A percentile compares a stretch with the other conserved stretches of the same genome.
Evolutionary conservation across 2,329 filamentous ascomycete species (phyloP).

Genomic region (Fusarium sp.): DNA sequence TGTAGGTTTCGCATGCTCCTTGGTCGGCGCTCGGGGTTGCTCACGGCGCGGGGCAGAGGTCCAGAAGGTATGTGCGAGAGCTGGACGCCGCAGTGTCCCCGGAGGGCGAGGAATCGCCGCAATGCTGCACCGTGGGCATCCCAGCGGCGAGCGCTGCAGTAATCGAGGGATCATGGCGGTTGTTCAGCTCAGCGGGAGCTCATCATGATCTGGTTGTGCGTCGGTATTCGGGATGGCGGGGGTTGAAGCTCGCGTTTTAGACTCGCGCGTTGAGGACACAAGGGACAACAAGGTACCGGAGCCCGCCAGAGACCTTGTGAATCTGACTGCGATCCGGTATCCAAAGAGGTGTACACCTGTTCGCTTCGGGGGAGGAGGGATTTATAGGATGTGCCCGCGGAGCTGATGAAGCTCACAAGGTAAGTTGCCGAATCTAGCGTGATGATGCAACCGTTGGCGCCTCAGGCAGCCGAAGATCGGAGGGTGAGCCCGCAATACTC

Average conservation of each 20-base stretch:
- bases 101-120: conserved; percentile 46
- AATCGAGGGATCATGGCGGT: conserved; percentile 57
- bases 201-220: conserved; percentile 43
- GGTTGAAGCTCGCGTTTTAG: conserved; percentile 15
- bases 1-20: conserved; percentile 39
- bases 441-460: conserved; percentile 50
- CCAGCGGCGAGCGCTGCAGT: conserved; percentile 52
- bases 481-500: conserved; percentile 27
- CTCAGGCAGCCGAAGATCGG: conserved; percentile 50
- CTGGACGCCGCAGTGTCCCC: conserved; percentile 50
- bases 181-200: conserved; percentile 45
- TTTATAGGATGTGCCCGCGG: conserved; percentile 29
- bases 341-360: conserved; percentile 20
- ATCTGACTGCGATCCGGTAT: conserved; percentile 30
- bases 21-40: conserved; percentile 38
- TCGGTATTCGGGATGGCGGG: conserved; percentile 45
- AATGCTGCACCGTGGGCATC: conserved; percentile 52
- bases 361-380: not conserved
- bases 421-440: conserved; percentile 39
- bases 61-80: conserved; percentile 50
- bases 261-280: conserved; percentile 21
- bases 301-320: conserved; percentile 26
- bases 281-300: conserved; percentile 40
- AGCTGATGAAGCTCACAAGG: conserved; percentile 34
- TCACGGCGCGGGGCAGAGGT: conserved; percentile 52